phyloP scores from a whole-genome alignment of 1,284 basidiomycete species.

The Cutaneotrichosporon mucoides region DNA sequence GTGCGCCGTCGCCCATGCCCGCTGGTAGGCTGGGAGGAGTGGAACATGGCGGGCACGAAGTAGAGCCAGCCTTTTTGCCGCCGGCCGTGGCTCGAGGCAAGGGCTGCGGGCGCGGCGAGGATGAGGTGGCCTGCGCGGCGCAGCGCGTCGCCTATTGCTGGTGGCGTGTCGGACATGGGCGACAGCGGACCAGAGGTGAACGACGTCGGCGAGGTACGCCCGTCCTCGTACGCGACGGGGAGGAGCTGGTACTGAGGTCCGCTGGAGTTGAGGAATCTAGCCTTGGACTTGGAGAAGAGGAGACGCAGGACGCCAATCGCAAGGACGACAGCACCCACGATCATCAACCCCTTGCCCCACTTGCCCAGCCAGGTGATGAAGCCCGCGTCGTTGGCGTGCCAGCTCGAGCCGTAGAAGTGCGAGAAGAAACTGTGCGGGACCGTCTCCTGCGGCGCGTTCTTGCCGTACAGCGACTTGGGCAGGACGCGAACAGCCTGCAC shows the following conservation, averaged over 20 bases:
- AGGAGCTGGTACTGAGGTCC: slow-evolving; percentile 19
- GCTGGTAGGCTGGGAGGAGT: slow-evolving; percentile 19
- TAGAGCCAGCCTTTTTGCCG: slow-evolving; percentile 37
- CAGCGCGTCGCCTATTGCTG: slow-evolving; percentile 33
- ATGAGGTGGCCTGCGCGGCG: slow-evolving; percentile 40
- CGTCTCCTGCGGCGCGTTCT: slow-evolving; percentile 80
- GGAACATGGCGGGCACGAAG: slow-evolving; percentile 45
- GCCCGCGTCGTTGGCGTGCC: slow-evolving; percentile 90
- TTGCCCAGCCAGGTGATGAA: slow-evolving; percentile 84
- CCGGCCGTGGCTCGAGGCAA: slow-evolving; percentile 24
- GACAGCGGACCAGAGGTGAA: slow-evolving; percentile 8
- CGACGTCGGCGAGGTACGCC: slow-evolving; percentile 6
- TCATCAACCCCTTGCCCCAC: slow-evolving; percentile 83
- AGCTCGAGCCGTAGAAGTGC: slow-evolving; percentile 96
- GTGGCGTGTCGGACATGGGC: slow-evolving; percentile 17
- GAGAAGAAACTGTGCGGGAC: slow-evolving; percentile 90
- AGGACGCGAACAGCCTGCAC: slow-evolving; percentile 76
- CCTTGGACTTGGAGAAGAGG: slow-evolving; percentile 43
- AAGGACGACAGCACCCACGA: slow-evolving; percentile 68
- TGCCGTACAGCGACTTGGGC: slow-evolving; percentile 91
- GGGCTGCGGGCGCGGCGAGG: slow-evolving; percentile 39
- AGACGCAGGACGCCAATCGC: slow-evolving; percentile 65
- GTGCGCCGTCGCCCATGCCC: slow-evolving; percentile 29
- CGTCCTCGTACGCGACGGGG: slow-evolving; percentile 9
- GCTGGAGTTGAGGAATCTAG: slow-evolving; percentile 15